These are phyloP conservation scores for Zychaea mexicana DNA, from an alignment of 371 early-diverging fungal genomes.

Conservation along the genomic window DNA sequence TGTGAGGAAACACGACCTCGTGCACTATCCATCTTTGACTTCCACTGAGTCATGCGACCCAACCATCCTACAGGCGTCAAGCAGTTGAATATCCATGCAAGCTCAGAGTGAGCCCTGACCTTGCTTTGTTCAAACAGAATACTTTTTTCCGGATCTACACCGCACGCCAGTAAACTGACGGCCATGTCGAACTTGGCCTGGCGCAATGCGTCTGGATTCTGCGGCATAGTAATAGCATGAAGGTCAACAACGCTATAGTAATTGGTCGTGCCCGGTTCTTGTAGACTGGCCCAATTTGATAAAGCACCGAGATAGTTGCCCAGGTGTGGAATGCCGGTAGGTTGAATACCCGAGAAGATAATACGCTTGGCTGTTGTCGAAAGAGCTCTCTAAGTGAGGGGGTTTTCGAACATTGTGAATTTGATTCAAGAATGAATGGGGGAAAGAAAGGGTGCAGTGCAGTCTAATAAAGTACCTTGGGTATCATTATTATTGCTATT, in stretches of 20 bases:
- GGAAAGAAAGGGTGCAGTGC: neutral
- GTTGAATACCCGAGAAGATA: slow-evolving; percentile 89
- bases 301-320: slow-evolving; percentile 96
- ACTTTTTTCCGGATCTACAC: slow-evolving; percentile 78
- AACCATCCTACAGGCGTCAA: slow-evolving; percentile 88
- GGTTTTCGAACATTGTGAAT: neutral
- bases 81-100: slow-evolving; percentile 88
- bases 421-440: too few species aligned
- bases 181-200: slow-evolving; percentile 72
- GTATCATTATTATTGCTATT: neutral
- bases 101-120: slow-evolving; percentile 80
- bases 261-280: slow-evolving; percentile 52
- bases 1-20: slow-evolving; percentile 25
- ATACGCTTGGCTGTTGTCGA: slow-evolving; percentile 5
- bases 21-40: slow-evolving; percentile 59
- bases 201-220: slow-evolving; percentile 67
- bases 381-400: neutral
- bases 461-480: slow-evolving; percentile 3
- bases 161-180: slow-evolving; percentile 80
- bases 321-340: slow-evolving; percentile 91
- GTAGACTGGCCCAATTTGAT: slow-evolving; percentile 83
- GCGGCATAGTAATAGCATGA: slow-evolving; percentile 90
- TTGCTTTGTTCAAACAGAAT: slow-evolving; percentile 81
- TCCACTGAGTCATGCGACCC: slow-evolving; percentile 96
- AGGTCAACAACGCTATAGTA: slow-evolving; percentile 87